A percentile compares a stretch with the other conserved stretches of the same genome.
These are phyloP conservation scores for Populus ilicifolia DNA, from an alignment of 345 rosid genomes.

Conservation along the genomic window DNA sequence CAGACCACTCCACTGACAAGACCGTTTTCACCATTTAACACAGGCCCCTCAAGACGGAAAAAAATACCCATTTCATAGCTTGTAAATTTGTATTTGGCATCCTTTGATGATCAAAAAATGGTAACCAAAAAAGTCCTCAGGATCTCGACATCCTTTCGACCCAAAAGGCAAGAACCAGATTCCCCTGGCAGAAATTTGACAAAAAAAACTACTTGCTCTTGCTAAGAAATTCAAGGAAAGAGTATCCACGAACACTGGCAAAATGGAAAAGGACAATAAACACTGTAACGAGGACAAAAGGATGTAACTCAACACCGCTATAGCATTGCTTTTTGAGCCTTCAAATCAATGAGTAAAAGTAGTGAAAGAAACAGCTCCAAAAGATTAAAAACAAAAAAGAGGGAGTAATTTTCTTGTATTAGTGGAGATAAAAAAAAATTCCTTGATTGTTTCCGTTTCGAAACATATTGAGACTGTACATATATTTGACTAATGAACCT, in stretches of 20 bases:
- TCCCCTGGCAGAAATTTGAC: constrained; percentile 17
- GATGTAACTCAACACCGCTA: constrained; percentile 10
- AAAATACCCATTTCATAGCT: constrained; percentile 1
- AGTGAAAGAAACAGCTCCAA: constrained; percentile 28
- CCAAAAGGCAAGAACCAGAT: constrained; percentile 16
- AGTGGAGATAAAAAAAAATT: neutral
- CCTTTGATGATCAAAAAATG: constrained; percentile 14
- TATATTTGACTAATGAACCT: constrained; percentile 24
- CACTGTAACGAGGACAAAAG: constrained; percentile 8
- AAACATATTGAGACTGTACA: constrained; percentile 19
- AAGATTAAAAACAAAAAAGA: constrained; percentile 8
- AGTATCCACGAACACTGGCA: constrained; percentile 15
- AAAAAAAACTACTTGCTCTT: neutral
- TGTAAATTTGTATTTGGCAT: neutral
- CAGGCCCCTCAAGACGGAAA: constrained; percentile 17
- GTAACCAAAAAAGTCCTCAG: constrained; percentile 10
- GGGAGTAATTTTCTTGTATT: constrained; percentile 15
- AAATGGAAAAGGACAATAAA: constrained; percentile 10
- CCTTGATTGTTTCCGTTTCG: constrained; percentile 16
- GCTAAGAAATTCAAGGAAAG: neutral
- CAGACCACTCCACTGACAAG: constrained; percentile 41
- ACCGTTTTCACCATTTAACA: constrained; percentile 42
- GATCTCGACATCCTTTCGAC: constrained; percentile 29
- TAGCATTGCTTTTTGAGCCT: constrained; percentile 24
- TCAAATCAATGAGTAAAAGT: constrained; percentile 38